Evolutionary conservation across 257 asterid species (phyloP), one percentile per base, ranked within the genome.

Genomic region (Penstemon newberryi): DNA sequence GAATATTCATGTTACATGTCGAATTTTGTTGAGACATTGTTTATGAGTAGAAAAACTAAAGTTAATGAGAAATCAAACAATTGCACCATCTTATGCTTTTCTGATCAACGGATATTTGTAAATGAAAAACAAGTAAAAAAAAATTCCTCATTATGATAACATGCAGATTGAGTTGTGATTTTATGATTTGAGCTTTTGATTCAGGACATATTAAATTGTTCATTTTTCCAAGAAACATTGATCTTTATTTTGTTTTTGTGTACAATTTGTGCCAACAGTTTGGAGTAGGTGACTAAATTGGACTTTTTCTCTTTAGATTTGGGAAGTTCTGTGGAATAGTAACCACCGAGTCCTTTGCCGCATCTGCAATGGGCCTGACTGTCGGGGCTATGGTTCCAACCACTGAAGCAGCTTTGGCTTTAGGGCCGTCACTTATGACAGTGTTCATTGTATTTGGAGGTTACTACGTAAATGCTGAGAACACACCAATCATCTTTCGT

Each of bases 331-430:
- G 99, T 63, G 97, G 92, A 64, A 82, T 93, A 66, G 90, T 93
- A 25, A 93, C 97, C 41, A 69, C 77, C 43, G 99, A 93, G 74
- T 93, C 99, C 55, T 93, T 93, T 65, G 90, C 97, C 54, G 96
- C 99, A 56, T 90, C 99, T 55, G 99, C 97, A 0, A 93, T 90
- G 96, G 97, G 99, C 67, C 79, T 93, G 78, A 93, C 99, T n/a
- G 96, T 94, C 52, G 99, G 99, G 54, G 97, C 99, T 18, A 89
- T 89, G 87, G 97, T 70, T 73, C 96, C 99, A 56, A 89, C 96
- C 60, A 82, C 97, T 33, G 99, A 94, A 86, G 97, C 99, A 37
- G 96, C 99, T 71, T 66, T 94, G 80, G 99, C 97, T 56, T 77
- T 94, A 73, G 97, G 99, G 49, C 97, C 97, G 56, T 85, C 97